Percentiles rank a stretch among this genome's conserved stretches.
Evolutionary conservation across 1,284 basidiomycete genomes (phyloP).

Genomic region (Pyrrhoderma lamaoense): DNA sequence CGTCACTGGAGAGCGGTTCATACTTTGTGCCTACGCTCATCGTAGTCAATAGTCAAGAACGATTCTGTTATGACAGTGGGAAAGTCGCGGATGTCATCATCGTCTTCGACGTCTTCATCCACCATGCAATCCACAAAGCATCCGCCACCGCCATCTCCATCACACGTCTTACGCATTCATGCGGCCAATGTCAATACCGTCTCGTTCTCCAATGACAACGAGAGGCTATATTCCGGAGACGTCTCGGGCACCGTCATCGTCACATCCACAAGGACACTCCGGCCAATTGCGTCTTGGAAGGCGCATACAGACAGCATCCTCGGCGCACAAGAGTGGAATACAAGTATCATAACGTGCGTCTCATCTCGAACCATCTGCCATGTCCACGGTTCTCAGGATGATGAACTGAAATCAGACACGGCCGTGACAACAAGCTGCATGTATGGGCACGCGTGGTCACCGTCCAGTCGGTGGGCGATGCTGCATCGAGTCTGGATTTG

Average conservation of each 20-base stretch:
- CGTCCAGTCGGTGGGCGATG: conserved; percentile 41
- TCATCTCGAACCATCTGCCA: neutral
- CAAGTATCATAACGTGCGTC: conserved; percentile 63
- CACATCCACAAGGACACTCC: conserved; percentile 64
- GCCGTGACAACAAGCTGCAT: conserved; percentile 77
- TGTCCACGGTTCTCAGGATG: neutral
- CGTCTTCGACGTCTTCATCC: neutral
- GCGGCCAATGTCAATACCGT: conserved; percentile 31
- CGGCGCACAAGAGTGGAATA: conserved; percentile 66
- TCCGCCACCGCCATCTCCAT: conserved; percentile 12
- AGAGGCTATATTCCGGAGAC: conserved; percentile 78
- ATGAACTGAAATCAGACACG: conserved; percentile 48
- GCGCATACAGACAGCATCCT: conserved; percentile 73
- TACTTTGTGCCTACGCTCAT: conserved; percentile 7
- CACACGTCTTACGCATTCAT: conserved; percentile 38
- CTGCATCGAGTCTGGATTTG: conserved; percentile 44
- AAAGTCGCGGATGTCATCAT: neutral
- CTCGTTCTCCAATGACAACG: conserved; percentile 54
- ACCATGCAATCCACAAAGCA: neutral
- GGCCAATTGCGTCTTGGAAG: conserved; percentile 66
- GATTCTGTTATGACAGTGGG: neutral
- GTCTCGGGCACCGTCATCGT: conserved; percentile 62
- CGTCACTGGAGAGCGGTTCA: conserved; percentile 5
- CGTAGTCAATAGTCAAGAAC: neutral
- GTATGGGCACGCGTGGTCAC: conserved; percentile 54